Evolutionary conservation across 371 early-diverging fungal genomes (phyloP), one percentile per base, ranked within the genome.

Genomic region (Mucor indicus): DNA sequence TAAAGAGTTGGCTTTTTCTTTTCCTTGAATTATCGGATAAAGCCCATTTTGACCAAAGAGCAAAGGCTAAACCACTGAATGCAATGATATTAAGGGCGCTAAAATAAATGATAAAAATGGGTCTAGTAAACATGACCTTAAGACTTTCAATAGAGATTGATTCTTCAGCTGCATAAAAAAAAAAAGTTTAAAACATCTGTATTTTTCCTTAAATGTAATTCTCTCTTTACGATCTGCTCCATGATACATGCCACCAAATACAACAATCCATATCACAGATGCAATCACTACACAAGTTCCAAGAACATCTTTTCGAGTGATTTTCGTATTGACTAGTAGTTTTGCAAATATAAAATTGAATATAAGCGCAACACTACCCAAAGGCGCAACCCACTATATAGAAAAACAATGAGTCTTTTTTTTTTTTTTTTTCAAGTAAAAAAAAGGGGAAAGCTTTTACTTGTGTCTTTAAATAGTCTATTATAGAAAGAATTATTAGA

Each of bases 321-420:
- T 86, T 24, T 71, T 73, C 6, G 84, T 84, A 33, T 80, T 81
- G 11, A 86, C 87, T 24, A 86, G 64, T 41, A 82, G 67, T 64
- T 80, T 79, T 27, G 87, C 87, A 63, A 86, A 83, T 13, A 86
- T 48, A 57, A 84, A 84, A 58, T 86, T 86, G 59, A 83, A 84
- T 46, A 86, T 83, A 22, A 86, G 64, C 8, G 87, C 81, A 17
- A 81, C 75, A 36, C 84, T 79, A n/a, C 84, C 83, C 31, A 86
- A 58, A 22, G 87, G 84, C 33, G 87, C 87, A 22, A 84, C 85
- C 85, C 84, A 83, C 67, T 73, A 41, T 8, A 31, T 25, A 30
- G 36, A n/a, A 27, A 32, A 31, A 15, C n/a, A n/a, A n/a, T n/a
- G n/a, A n/a, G n/a, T n/a, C n/a, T n/a, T n/a, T 17, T 31, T 40